A percentile compares a stretch with the other conserved stretches of the same genome.
Conservation (phyloP, 2,329 filamentous ascomycete genomes). For the Fusarium nodosum region DNA sequence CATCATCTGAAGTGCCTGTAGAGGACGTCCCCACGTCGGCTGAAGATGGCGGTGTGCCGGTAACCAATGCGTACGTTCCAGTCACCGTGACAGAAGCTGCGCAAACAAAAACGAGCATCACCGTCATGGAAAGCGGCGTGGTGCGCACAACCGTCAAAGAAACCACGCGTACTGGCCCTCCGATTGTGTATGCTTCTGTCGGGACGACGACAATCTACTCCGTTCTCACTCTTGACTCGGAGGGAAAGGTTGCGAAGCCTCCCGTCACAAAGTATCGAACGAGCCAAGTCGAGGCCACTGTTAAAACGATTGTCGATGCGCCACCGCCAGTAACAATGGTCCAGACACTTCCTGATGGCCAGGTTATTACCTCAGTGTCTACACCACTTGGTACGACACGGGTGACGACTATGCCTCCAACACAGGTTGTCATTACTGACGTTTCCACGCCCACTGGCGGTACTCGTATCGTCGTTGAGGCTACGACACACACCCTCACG, state of each 20-base stretch:
- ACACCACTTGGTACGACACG: constrained; percentile 26
- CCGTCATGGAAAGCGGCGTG: constrained; percentile 7
- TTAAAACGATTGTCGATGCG: constrained; percentile 36
- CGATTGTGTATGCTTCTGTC: constrained; percentile 28
- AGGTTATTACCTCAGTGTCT: constrained; percentile 27
- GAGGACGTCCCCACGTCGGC: not conserved
- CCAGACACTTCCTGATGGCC: constrained; percentile 31
- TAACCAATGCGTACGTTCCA: not conserved
- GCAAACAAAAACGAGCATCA: constrained; percentile 16
- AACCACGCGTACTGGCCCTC: constrained; percentile 28
- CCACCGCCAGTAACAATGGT: constrained; percentile 22
- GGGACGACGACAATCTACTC: constrained; percentile 40
- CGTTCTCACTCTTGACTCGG: constrained; percentile 27
- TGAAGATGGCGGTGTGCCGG: not conserved
- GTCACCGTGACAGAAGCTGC: constrained; percentile 13
- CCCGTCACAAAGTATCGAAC: constrained; percentile 32
- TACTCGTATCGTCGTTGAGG: constrained; percentile 28
- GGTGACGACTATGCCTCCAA: constrained; percentile 35
- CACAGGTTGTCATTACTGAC: constrained; percentile 34
- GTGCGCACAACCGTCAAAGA: constrained; percentile 19
- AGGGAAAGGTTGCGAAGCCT: constrained; percentile 17
- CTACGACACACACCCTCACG: constrained; percentile 36
- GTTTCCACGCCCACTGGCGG: constrained; percentile 26
- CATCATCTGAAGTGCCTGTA: constrained; percentile 2
- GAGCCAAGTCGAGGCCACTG: constrained; percentile 27